Evolutionary conservation across 345 rosid species (phyloP).

Genomic region (Eucalyptus dawsonii): DNA sequence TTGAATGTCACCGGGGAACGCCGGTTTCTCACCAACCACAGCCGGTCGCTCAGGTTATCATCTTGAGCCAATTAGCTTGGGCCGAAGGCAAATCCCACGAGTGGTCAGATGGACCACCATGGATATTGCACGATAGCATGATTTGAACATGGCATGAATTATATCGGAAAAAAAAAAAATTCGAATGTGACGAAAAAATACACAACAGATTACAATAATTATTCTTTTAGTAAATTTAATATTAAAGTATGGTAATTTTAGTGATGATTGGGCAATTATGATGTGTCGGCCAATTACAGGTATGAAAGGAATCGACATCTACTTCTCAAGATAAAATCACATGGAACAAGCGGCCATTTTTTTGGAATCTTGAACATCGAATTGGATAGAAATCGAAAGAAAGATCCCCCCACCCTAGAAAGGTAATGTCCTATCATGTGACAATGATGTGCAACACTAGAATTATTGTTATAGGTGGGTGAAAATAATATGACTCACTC

Average conservation of each 20-base stretch:
- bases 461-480: neutral
- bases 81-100: neutral
- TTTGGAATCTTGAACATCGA: neutral
- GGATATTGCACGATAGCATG: neutral
- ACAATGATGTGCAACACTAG: neutral
- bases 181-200: neutral
- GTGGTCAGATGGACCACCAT: neutral
- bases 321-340: neutral
- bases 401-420: neutral
- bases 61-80: neutral
- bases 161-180: neutral
- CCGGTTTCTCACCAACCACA: neutral
- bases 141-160: neutral
- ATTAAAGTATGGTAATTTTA: neutral
- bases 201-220: too few relatives aligned
- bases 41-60: neutral
- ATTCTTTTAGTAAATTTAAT: too few relatives aligned
- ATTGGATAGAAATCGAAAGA: too few relatives aligned
- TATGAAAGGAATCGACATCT: neutral
- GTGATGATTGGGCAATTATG: neutral
- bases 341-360: neutral
- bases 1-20: neutral
- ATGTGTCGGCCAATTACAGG: neutral
- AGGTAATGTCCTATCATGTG: neutral
- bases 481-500: neutral